phyloP scores from a whole-genome alignment of 352 stramenopile species.

The Phytophthora tubulina region DNA sequence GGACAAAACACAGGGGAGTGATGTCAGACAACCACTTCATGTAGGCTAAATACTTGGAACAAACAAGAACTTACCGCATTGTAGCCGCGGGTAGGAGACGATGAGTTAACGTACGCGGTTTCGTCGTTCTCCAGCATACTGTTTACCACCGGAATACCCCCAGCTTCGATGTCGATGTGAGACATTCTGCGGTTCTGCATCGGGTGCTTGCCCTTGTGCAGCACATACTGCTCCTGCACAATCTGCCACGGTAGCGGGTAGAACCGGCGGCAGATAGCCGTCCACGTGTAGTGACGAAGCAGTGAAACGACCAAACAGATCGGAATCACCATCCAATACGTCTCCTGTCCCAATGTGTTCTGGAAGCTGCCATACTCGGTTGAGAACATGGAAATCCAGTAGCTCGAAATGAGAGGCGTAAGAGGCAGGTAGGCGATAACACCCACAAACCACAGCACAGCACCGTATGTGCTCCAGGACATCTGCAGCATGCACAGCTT shows the following conservation, averaged over 20 bases:
- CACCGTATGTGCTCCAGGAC: conserved; percentile 71
- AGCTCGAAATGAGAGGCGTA: conserved; percentile 69
- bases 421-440: conserved; percentile 75
- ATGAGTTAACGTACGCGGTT: conserved; percentile 56
- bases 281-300: conserved; percentile 78
- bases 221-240: conserved; percentile 80
- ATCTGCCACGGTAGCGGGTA: conserved; percentile 84
- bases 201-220: conserved; percentile 47
- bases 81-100: conserved; percentile 41
- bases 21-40: conserved; percentile 25
- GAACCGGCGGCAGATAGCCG: conserved; percentile 77
- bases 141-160: conserved; percentile 56
- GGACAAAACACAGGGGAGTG: neutral
- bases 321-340: conserved; percentile 79
- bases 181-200: conserved; percentile 33
- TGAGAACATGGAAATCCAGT: conserved; percentile 69
- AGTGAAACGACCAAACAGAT: conserved; percentile 64
- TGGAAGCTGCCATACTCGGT: conserved; percentile 80
- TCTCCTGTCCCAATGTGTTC: conserved; percentile 71
- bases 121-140: conserved; percentile 45
- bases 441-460: conserved; percentile 64
- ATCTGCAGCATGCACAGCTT: conserved; percentile 91
- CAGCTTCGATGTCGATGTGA: conserved; percentile 66
- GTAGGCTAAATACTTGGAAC: neutral
- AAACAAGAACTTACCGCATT: conserved; percentile 35